Conservation (phyloP, 192 early-diverging fungal species). For the Entomortierella chlamydospora region DNA sequence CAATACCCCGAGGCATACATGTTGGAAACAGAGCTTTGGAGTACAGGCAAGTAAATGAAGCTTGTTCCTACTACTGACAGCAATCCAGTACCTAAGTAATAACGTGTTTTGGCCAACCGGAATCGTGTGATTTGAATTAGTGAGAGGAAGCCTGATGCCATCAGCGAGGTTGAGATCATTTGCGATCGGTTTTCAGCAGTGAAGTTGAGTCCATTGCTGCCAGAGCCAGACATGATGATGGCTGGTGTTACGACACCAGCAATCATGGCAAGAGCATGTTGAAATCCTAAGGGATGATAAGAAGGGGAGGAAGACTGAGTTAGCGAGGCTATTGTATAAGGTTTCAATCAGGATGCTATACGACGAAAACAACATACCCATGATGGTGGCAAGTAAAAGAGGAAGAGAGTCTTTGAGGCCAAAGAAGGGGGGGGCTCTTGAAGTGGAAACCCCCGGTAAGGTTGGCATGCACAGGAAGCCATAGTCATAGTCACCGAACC, state of each 20-base stretch:
- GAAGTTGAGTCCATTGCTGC: constrained; percentile 39
- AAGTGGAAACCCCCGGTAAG: constrained; percentile 44
- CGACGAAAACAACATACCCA: constrained; percentile 30
- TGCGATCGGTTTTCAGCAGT: constrained; percentile 29
- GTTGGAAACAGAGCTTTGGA: constrained; percentile 58
- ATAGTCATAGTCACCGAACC: constrained; percentile 64
- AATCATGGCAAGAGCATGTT: constrained; percentile 53
- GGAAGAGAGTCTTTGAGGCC: constrained; percentile 56
- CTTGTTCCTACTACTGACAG: constrained; percentile 64
- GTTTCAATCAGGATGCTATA: background rate
- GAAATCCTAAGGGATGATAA: constrained; percentile 19
- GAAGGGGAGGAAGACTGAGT: background rate
- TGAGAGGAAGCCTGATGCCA: constrained; percentile 63
- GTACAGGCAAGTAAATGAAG: constrained; percentile 63
- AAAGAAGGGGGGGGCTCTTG: constrained; percentile 58
- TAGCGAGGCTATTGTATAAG: too few relatives aligned
- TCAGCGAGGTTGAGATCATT: constrained; percentile 65
- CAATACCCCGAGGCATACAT: constrained; percentile 58
- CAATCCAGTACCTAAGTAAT: constrained; percentile 61
- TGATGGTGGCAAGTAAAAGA: constrained; percentile 51
- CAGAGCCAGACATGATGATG: constrained; percentile 47
- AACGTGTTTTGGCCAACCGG: constrained; percentile 37
- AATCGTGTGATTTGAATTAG: constrained; percentile 70
- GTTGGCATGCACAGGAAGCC: constrained; percentile 58
- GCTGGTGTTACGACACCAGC: constrained; percentile 50